These are phyloP conservation scores for Trichoderma breve DNA, from an alignment of 2,329 filamentous ascomycete species.

Conservation along the genomic window DNA sequence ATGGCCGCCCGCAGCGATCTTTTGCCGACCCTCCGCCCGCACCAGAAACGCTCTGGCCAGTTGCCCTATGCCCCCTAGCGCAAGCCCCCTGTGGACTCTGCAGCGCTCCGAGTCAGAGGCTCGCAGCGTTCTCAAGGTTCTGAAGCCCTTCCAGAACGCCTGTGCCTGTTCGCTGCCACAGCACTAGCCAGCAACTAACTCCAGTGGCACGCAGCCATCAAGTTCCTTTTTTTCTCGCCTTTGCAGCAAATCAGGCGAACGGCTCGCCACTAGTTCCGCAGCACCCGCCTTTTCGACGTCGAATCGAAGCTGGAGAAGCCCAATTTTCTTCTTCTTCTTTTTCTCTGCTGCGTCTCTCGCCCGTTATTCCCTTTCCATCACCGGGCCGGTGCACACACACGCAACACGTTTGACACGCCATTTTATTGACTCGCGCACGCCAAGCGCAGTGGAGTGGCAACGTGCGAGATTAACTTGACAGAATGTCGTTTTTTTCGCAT, in stretches of 20 bases:
- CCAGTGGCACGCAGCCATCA: background rate
- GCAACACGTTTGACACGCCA: background rate
- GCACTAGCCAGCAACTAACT: background rate
- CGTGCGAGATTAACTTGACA: background rate
- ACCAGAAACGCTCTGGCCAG: slow-evolving; percentile 4
- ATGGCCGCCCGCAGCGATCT: background rate
- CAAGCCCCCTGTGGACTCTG: background rate
- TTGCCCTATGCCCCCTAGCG: slow-evolving; percentile 15
- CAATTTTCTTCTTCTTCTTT: background rate
- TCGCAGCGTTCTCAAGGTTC: slow-evolving; percentile 1
- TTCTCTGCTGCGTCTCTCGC: background rate
- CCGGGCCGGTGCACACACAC: background rate
- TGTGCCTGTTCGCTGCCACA: slow-evolving; percentile 1
- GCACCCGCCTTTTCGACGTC: background rate
- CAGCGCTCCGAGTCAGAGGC: slow-evolving; percentile 4
- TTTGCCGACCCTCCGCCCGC: background rate
- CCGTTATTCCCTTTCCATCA: slow-evolving; percentile 2
- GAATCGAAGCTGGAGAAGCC: background rate
- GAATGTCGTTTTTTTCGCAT: background rate
- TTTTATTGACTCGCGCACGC: slow-evolving; percentile 14
- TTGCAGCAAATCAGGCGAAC: background rate
- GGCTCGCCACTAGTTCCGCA: background rate
- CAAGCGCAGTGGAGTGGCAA: slow-evolving; percentile 8
- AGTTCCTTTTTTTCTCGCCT: background rate
- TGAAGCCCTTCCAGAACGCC: slow-evolving; percentile 17